Percentiles rank a stretch among this genome's conserved stretches.
Evolutionary conservation across 305 asterid species (phyloP).

Genomic region (Fraxinus sp.): DNA sequence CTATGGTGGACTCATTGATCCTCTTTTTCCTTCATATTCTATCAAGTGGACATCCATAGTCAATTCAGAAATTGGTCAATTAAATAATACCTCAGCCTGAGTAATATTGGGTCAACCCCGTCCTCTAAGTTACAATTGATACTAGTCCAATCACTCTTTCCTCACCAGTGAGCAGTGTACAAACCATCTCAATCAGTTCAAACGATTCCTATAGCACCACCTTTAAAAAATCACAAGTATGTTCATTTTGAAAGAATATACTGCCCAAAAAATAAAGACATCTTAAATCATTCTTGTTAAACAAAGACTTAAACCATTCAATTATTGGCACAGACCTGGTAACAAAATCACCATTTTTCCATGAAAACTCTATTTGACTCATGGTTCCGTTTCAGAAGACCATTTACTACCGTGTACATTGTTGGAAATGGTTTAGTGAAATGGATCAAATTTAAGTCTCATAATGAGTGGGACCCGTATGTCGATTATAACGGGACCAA

Average conservation of each 20-base stretch:
- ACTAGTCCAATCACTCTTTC: neutral
- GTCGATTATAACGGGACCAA: too few species aligned
- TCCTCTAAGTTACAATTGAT: neutral
- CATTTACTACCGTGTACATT: neutral
- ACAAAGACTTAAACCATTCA: neutral
- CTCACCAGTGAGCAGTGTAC: neutral
- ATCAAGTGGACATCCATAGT: neutral
- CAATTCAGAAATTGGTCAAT: neutral
- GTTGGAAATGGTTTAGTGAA: too few species aligned
- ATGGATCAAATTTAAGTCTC: too few species aligned
- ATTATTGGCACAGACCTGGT: neutral
- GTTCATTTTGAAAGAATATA: neutral
- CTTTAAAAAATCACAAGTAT: neutral
- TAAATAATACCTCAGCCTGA: neutral
- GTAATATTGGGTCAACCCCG: neutral
- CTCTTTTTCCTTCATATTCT: neutral
- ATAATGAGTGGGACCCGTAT: too few species aligned
- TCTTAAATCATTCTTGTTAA: neutral
- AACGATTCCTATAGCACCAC: neutral
- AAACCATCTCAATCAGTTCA: neutral
- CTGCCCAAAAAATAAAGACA: neutral
- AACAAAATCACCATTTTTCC: neutral
- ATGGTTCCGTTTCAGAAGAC: neutral
- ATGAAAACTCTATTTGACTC: neutral
- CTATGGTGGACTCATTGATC: neutral